Percentiles rank a stretch among this genome's conserved stretches.
Evolutionary conservation across 2,329 filamentous ascomycete genomes (phyloP).

Genomic region (Fusarium sp.): DNA sequence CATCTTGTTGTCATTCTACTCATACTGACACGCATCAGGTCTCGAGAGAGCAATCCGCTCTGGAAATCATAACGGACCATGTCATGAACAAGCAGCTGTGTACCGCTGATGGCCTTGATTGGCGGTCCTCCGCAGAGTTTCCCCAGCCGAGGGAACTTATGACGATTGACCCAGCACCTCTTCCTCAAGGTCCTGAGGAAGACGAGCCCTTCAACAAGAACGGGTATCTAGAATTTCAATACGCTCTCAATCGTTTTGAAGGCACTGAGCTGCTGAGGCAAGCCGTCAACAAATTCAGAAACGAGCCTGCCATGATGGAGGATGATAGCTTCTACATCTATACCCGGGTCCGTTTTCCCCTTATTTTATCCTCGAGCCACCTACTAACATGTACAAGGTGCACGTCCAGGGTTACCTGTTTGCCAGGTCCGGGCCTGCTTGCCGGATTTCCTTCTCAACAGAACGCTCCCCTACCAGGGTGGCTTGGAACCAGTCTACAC

Average conservation of each 20-base stretch:
- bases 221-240: slow-evolving; percentile 80
- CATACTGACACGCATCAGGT: slow-evolving; percentile 18
- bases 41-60: background rate
- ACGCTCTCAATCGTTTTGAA: slow-evolving; percentile 83
- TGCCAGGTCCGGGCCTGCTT: slow-evolving; percentile 73
- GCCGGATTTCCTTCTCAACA: slow-evolving; percentile 79
- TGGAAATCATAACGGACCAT: slow-evolving; percentile 30
- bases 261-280: slow-evolving; percentile 77
- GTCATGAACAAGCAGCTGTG: slow-evolving; percentile 8
- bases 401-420: slow-evolving; percentile 76
- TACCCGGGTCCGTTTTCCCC: slow-evolving; percentile 65
- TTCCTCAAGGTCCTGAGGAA: slow-evolving; percentile 27
- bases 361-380: background rate
- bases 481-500: slow-evolving; percentile 70
- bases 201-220: slow-evolving; percentile 24
- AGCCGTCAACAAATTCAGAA: slow-evolving; percentile 71
- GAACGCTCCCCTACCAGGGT: slow-evolving; percentile 76
- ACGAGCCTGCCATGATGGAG: slow-evolving; percentile 70
- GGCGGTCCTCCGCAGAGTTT: slow-evolving; percentile 44
- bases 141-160: slow-evolving; percentile 48
- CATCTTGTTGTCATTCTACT: background rate
- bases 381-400: slow-evolving; percentile 64
- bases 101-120: background rate
- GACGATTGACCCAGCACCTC: slow-evolving; percentile 16
- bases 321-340: slow-evolving; percentile 74